A percentile compares a stretch with the other conserved stretches of the same genome.
These are phyloP conservation scores for Podospora comata DNA, from an alignment of 495 filamentous ascomycete genomes.

Conservation along the genomic window DNA sequence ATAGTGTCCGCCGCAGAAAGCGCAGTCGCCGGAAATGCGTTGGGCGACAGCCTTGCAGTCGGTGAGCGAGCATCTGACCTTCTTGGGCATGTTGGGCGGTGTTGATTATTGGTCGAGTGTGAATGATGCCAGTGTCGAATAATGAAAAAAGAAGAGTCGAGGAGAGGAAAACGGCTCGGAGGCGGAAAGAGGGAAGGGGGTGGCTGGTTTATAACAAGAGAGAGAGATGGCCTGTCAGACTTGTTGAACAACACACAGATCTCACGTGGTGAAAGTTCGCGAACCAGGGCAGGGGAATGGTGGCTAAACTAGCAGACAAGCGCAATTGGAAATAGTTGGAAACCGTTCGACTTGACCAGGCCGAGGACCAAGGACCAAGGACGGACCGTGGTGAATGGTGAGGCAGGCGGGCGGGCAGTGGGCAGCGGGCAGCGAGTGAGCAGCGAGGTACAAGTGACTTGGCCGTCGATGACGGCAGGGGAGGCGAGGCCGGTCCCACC, in stretches of 20 bases:
- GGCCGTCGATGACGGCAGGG: constrained; percentile 11
- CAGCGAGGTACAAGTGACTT: constrained; percentile 3
- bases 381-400: constrained; percentile 10
- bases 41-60: constrained; percentile 82
- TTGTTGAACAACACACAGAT: constrained; percentile 10
- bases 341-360: constrained; percentile 28
- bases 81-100: constrained; percentile 61
- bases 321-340: constrained; percentile 34
- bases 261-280: constrained; percentile 26
- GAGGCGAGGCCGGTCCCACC: constrained; percentile 5
- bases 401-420: not conserved
- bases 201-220: constrained; percentile 13
- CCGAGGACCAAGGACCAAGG: constrained; percentile 8
- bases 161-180: not conserved
- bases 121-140: not conserved
- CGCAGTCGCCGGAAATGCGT: constrained; percentile 92
- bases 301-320: constrained; percentile 22
- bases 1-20: constrained; percentile 88
- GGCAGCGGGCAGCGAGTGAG: not conserved
- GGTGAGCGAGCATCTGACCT: constrained; percentile 82
- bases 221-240: constrained; percentile 8
- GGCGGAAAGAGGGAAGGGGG: not conserved
- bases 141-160: not conserved
- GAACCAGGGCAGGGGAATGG: constrained; percentile 6
- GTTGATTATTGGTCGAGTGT: constrained; percentile 3